Evolutionary conservation across 2,329 filamentous ascomycete species (phyloP).

Genomic region (Didymella arachidicola): DNA sequence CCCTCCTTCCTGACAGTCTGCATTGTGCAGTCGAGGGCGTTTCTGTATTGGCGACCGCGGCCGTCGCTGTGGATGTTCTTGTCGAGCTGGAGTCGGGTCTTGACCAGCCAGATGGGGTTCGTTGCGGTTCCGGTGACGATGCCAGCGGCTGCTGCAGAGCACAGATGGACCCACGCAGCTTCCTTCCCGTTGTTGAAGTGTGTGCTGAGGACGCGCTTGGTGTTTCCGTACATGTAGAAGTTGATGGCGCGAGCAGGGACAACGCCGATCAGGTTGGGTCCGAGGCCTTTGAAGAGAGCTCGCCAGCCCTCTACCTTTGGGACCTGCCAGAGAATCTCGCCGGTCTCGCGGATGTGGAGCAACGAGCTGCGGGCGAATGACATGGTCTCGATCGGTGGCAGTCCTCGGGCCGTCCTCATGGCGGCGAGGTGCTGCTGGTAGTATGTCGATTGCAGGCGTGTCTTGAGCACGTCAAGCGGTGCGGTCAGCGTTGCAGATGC

Average conservation of each 20-base stretch:
- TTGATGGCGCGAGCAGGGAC: slow-evolving; percentile 91
- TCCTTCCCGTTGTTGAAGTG: slow-evolving; percentile 75
- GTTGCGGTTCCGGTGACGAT: slow-evolving; percentile 89
- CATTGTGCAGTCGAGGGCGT: slow-evolving; percentile 85
- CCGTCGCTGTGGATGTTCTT: slow-evolving; percentile 74
- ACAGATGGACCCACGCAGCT: slow-evolving; percentile 78
- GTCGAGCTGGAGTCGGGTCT: slow-evolving; percentile 91
- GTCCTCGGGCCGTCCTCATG: slow-evolving; percentile 66
- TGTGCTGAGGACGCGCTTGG: slow-evolving; percentile 81
- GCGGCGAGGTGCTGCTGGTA: slow-evolving; percentile 84
- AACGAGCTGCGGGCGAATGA: slow-evolving; percentile 70
- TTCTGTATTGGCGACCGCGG: slow-evolving; percentile 76
- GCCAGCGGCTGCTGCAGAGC: slow-evolving; percentile 78
- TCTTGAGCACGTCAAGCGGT: slow-evolving; percentile 92
- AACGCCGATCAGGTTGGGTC: slow-evolving; percentile 87
- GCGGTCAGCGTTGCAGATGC: slow-evolving; percentile 91
- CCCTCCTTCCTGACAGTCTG: slow-evolving; percentile 85
- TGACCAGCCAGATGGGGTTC: slow-evolving; percentile 96
- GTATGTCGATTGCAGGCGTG: slow-evolving; percentile 90
- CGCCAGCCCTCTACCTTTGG: slow-evolving; percentile 82
- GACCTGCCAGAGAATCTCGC: slow-evolving; percentile 83
- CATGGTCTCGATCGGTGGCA: slow-evolving; percentile 64
- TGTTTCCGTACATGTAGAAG: slow-evolving; percentile 92
- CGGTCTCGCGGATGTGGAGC: slow-evolving; percentile 83
- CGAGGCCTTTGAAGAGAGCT: slow-evolving; percentile 91